Evolutionary conservation across 2,329 filamentous ascomycete species (phyloP), one percentile per base, ranked within the genome.

Genomic region (Fusarium siculi): DNA sequence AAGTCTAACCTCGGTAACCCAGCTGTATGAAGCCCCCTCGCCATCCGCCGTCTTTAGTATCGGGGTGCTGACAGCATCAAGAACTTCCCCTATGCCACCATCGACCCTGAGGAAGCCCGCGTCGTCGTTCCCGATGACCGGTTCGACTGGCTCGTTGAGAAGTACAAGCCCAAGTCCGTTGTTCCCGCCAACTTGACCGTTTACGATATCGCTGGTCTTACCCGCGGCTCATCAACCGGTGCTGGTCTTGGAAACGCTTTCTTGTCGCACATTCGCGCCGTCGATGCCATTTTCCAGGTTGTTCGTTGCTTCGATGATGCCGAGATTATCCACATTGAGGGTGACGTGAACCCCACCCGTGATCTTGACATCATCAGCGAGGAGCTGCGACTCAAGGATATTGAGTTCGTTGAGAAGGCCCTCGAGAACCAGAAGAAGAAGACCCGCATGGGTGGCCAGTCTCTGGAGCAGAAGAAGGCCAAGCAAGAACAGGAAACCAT

Each of bases 51-150:
- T 74, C 77, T 77, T 74, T 79, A 81, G 80, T 80, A 81, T 76
- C 74, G 78, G 80, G 78, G 79, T 82, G 78, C 81, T 82, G 78
- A 83, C 81, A 82, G 81, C 80, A 77, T 80, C 76, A 81, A 94
- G 92, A 99, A 99, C 87, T 99, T 98, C 83, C 96, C 96, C 63
- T 99, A 97, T 88, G 96, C 96, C 81, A 99, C 96, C 80, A 99
- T 99, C 84, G 95, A 99, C 78, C 96, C 96, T 53, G 97, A 99
- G 87, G 96, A 99, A 87, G 94, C 96, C 74, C 94, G 96, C 79
- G 96, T 99, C 84, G 91, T 99, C 79, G 96, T 99, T 39, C 97
- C 96, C 52, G 96, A 99, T 86, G 94, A 93, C 72, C 93, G 96
- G 71, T 99, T 93, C 85, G 95, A 98, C 87, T 98, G 95, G 95